Evolutionary conservation across 139 green algal species (phyloP).

Genomic region (Asterochloris sp.): DNA sequence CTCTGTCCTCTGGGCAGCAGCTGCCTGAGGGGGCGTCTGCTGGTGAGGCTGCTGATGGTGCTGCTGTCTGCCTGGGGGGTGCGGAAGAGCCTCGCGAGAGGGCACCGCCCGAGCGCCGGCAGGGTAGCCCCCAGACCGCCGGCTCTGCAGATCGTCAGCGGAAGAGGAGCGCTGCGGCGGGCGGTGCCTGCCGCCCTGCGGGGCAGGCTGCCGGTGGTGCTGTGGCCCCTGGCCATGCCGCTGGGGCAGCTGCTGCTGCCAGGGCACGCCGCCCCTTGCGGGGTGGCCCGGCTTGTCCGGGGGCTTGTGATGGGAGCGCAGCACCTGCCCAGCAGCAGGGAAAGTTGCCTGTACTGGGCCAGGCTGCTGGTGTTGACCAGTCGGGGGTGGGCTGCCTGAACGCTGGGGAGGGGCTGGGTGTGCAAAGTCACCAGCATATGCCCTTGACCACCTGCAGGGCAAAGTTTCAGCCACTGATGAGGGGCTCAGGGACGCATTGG

Average conservation of each 20-base stretch:
- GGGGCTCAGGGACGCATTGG: no score
- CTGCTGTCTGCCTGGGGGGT: no score
- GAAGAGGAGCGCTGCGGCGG: not conserved
- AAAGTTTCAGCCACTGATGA: no score
- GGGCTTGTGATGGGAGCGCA: not conserved
- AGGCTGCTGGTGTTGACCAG: conserved; percentile 3
- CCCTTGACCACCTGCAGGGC: no score
- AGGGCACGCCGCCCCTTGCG: not conserved
- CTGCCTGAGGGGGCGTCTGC: no score
- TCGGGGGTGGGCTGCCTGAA: not conserved
- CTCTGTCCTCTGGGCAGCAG: no score
- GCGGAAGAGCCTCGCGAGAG: no score
- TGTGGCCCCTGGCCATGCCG: not conserved
- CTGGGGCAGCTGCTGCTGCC: not conserved
- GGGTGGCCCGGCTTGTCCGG: not conserved
- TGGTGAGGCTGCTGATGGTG: no score
- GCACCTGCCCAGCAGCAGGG: not conserved
- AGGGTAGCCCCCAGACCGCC: no score
- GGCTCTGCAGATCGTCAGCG: not conserved
- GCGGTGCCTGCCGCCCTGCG: not conserved
- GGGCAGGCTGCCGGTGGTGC: conserved; percentile 2
- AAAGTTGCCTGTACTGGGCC: not conserved
- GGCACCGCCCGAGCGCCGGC: no score
- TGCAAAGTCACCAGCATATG: no score
- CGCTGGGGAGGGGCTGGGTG: not conserved